Base-by-base conservation (phyloP, 306 rosid genomes). In the Cyclanthera cordifolia region DNA sequence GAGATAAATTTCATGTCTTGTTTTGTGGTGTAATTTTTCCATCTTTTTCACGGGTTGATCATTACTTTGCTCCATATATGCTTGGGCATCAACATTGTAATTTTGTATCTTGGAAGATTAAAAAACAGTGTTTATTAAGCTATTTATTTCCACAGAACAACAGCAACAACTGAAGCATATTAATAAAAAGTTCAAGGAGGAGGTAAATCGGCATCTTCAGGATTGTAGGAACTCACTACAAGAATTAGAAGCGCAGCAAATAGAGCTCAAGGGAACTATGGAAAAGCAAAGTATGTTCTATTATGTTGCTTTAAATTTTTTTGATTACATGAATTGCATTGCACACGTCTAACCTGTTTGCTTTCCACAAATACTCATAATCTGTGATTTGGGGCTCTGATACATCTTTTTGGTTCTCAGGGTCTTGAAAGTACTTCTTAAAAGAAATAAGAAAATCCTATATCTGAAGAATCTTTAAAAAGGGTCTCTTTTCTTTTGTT, bases 131-230 rank as follows among this genome's bases (percentile, higher is more conserved):
- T 45, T 47, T 65, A 23, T 43, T 28, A 57, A 57, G 11, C 34
- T 19, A 45, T 65, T 11, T 72, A 43, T 67, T 17, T 71, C 58
- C 59, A 84, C 80, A 93, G 96, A 90, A 61, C 85, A 88, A 73
- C 91, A 82, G 72, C 84, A 83, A 49, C 81, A 88, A 73, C 75
- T 93, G 84, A 84, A 82, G 68, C 82, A 76, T 77, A 86, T 86
- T 67, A 80, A 82, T 49, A 84, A 81, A 79, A 93, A 80, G 69
- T 93, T 90, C 90, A 90, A 81, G 84, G 88, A 86, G 74, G 87
- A 90, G 82, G 80, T 93, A 50, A 80, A 81, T 84, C 83, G 75
- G 76, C 89, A 93, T 77, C 84, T 90, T 71, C 88, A 83, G 82
- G 87, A 88, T 55, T 88, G 88, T 85, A 77, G 78, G 80, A 81